Base-by-base conservation (phyloP, 2,329 filamentous ascomycete genomes). In the Talaromyces amestolkiae region DNA sequence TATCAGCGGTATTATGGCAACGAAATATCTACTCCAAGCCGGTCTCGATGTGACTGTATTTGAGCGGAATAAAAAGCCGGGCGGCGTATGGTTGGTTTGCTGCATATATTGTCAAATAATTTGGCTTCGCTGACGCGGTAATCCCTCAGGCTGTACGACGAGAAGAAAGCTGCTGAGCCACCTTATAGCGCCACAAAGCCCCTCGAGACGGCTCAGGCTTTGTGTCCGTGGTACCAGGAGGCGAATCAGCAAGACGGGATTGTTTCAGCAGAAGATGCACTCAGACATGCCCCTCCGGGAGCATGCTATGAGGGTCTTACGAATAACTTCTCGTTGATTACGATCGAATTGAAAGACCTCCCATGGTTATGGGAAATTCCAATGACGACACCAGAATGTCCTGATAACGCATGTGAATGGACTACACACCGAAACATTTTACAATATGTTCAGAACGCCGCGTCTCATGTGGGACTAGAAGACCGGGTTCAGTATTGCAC, bases 21-120 rank as follows among this genome's bases (percentile, higher is more conserved):
- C 81, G 24, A 78, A 77, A 17, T 80, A 84, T 73, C 74, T 84
- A 19, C 75, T 77, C 39, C 73, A 73, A 58, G 74, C 75, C 8
- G 82, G 81, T 0, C 63, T 84, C 3, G 77, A 85, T 7, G 82
- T 86, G 2, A 82, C 79, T 0, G 80, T 87, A 0, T 87, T 84
- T 68, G 85, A 87, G 66, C 77, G 85, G 61, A 82, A 80, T 5
- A 75, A 77, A 61, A 78, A 76, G 13, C 77, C 81, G 22, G 85
- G 85, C 2, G 85, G 85, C 15, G 80, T 86, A 27, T 87, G 85
- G 85, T 85, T 75, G 58, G 78, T 70, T 17, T 5, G 35, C 2
- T 19, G 49, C 58, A 47, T 67, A 35, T 33, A 17, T 19, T 41
- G 3, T 6, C 19, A 27, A 17, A 13, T 33, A 45, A 19, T 5